Evolutionary conservation across 176 grass and related monocot genomes (phyloP), one percentile per base, ranked within the genome.

Genomic region (Triticum timopheevii): DNA sequence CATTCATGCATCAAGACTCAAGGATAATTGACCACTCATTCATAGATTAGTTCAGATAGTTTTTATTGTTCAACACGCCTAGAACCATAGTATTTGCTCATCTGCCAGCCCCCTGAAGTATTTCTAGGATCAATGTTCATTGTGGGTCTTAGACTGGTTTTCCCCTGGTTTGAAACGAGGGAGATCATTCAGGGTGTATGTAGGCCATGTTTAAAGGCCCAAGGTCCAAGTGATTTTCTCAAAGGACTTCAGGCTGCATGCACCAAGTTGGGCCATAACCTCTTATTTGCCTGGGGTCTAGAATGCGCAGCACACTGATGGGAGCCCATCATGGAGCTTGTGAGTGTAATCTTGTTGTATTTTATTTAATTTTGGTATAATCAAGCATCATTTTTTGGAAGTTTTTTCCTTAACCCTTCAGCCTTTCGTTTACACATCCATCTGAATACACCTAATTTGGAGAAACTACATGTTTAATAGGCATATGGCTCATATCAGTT

Each of bases 301-400:
- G 30, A 22, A 13, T 52, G 50, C 16, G 13, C 13, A 12, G 27
- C 22, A 39, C 44, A 30, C 23, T 42, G 66, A 66, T 35, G 23
- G 54, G 6, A 61, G 28, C 36, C 39, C 40, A 44, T 39, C 23
- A 19, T 39, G 59, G 24, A 82, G 33, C 23, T 61, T 71, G 23
- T 19, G 52, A 34, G 84, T 65, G 67, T 64, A 81, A 52, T 73
- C 19, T 63, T 61, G 39, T 44, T 73, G 20, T 61, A 36, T 44
- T 73, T 22, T 61, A 36, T 34, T n/a, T 47, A 10, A 40, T 86
- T 71, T 66, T 74, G 65, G 11, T 65, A 38, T 35, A 65, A 87
- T 74, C 69, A 74, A 75, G 31, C 52, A 34, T 66, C n/a, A 9
- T 65, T 52, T 11, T 52, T 67, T 73, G 58, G 70, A 77, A 4